phyloP scores from a whole-genome alignment of 2,329 filamentous ascomycete genomes.

The Alternaria arborescens region DNA sequence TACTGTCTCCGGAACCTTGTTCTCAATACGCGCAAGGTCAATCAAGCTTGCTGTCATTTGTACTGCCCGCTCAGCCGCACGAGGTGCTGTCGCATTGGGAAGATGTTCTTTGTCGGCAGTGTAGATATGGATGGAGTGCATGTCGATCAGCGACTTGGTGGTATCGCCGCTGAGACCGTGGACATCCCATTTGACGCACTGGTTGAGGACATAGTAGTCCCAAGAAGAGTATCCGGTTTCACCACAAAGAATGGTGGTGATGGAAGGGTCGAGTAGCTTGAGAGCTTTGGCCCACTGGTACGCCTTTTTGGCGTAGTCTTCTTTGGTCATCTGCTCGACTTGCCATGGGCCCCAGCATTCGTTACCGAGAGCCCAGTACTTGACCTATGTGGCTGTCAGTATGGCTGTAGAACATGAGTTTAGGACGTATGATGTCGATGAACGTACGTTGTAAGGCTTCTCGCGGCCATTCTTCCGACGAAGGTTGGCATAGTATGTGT shows the following conservation, averaged over 20 bases:
- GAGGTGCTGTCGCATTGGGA: slow-evolving; percentile 62
- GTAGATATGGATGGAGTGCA: slow-evolving; percentile 85
- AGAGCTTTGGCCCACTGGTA: slow-evolving; percentile 77
- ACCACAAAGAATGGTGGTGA: slow-evolving; percentile 77
- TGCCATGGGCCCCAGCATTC: slow-evolving; percentile 55
- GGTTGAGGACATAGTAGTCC: slow-evolving; percentile 77
- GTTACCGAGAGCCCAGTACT: slow-evolving; percentile 88
- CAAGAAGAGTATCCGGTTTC: slow-evolving; percentile 73
- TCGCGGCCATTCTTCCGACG: slow-evolving; percentile 77
- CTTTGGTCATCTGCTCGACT: slow-evolving; percentile 73
- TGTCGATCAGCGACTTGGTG: slow-evolving; percentile 68
- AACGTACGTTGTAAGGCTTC: slow-evolving; percentile 73
- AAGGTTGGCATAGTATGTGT: slow-evolving; percentile 84
- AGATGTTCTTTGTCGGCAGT: slow-evolving; percentile 64
- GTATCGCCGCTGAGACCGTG: slow-evolving; percentile 59
- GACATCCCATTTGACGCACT: slow-evolving; percentile 66
- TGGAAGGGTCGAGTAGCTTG: slow-evolving; percentile 73
- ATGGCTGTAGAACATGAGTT: not conserved
- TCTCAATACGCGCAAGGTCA: slow-evolving; percentile 76
- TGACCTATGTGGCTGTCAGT: slow-evolving; percentile 55
- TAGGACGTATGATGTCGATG: too few relatives aligned
- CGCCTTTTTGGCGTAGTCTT: slow-evolving; percentile 73
- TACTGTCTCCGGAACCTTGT: slow-evolving; percentile 66
- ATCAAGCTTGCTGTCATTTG: slow-evolving; percentile 73
- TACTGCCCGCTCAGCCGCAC: slow-evolving; percentile 76